Base-by-base conservation (phyloP, 2,329 filamentous ascomycete genomes). In the Colletotrichum musicola region DNA sequence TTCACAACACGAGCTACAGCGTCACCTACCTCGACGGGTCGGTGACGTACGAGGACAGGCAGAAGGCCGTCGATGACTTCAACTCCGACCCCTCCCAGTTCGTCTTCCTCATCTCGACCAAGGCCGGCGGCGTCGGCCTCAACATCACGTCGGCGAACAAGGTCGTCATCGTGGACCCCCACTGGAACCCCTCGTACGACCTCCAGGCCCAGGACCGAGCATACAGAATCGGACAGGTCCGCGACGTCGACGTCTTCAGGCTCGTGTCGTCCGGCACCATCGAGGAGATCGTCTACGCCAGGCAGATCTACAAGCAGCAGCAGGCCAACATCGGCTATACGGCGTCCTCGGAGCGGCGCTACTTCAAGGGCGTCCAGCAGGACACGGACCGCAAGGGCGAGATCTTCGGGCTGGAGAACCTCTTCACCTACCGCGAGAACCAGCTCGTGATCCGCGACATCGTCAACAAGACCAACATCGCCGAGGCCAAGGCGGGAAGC, bases 81-180 rank as follows among this genome's bases (percentile, higher is more conserved):
- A 99, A 99, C 77, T 88, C 92, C 0, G 92, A 97, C 75, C 89
- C 94, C 0, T 86, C 85, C 4, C 93, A 96, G 75, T 99, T 99
- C 75, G 94, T 98, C 5, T 99, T 99, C 74, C 85, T 99, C 20
- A 98, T 99, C 74, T 97, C 93, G 22, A 98, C 96, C 6, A 93
- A 92, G 76, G 95, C 96, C 3, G 96, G 96, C 25, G 96, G 96
- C 4, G 92, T 98, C 0, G 96, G 96, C 0, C 84, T 99, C 30
- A 99, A 99, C 77, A 98, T 99, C 76, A 97, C 95, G 0, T 96
- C 94, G 2, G 96, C 96, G 1, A 99, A 99, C 81, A 98, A 98
- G 80, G 96, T 99, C 0, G 95, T 99, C 47, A 93, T 99, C 42
- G 90, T 98, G 55, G 96, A 98, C 77, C 96, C 96, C 0, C 96